Base-by-base conservation (phyloP, 225 moss, liverwort and hornwort genomes). In the Bryoerythrophyllum caledonicum region DNA sequence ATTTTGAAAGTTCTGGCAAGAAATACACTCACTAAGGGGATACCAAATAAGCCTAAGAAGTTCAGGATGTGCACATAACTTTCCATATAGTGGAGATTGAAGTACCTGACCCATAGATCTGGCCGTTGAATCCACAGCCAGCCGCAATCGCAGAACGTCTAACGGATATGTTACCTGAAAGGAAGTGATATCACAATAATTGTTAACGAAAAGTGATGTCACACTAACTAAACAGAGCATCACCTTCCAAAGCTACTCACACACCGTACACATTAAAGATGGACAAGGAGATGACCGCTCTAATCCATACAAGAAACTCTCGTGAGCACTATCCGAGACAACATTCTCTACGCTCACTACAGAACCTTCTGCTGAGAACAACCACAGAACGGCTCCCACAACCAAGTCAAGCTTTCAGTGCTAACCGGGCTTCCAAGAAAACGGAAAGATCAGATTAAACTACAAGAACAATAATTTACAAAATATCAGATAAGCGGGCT, bases 101-200 rank as follows among this genome's bases (percentile, higher is more conserved):
- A 5, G 28, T 76, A 90, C 89, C 88, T 90, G 88, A 65, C 86
- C 71, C 88, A 94, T 94, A 41, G 78, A 80, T 78, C 79, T 87
- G 40, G 81, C 72, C 30, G 85, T 77, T 28, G 90, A 77, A 76
- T 94, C 93, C 54, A 90, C 83, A 35, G 93, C 89, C 83, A 93
- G 78, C 10, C 93, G 83, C 65, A 94, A 75, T 57, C 93, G 91
- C 79, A 94, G 58, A 20, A 89, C 89, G 67, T 94, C 93, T 75
- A 94, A 68, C n/a, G 93, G 93, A 67, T 94, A 94, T 19, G 93
- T 94, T 48, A 94, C 87, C 89, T 90, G 73, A 68, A 80, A 52
- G 32, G 10, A n/a, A 55, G 58, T 60, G 35, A 53, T 49, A 41
- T 60, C 49, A 69, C 8, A 44, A 62, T 19, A 67, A 60, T 40